These are phyloP conservation scores for Monosporascus sp. DNA, from an alignment of 2,329 filamentous ascomycete species.

Conservation along the genomic window DNA sequence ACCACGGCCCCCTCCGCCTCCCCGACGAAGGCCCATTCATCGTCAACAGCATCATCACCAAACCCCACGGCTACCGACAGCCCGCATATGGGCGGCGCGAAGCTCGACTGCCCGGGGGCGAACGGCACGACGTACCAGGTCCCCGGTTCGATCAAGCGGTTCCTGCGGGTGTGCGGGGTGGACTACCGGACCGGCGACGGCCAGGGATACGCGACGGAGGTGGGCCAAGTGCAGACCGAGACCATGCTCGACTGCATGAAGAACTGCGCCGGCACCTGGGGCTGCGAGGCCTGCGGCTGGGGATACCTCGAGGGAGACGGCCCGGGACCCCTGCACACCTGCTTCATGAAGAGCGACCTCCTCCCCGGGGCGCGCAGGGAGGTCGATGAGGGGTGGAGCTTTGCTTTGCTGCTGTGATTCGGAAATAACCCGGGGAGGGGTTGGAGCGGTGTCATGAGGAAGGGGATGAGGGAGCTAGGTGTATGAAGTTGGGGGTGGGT, in stretches of 20 bases:
- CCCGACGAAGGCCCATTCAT: constrained; percentile 2
- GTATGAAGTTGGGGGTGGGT: background rate
- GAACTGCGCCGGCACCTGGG: constrained; percentile 33
- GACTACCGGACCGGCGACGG: constrained; percentile 32
- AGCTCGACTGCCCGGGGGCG: constrained; percentile 34
- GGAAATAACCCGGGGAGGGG: background rate
- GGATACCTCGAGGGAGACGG: constrained; percentile 38
- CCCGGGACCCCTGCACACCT: constrained; percentile 31
- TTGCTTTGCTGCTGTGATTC: constrained; percentile 32
- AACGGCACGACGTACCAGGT: constrained; percentile 40
- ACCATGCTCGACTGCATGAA: constrained; percentile 40
- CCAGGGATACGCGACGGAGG: constrained; percentile 16
- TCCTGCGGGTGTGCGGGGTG: constrained; percentile 39
- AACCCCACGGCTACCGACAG: constrained; percentile 15
- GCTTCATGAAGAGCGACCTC: constrained; percentile 38
- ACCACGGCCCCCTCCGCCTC: constrained; percentile 9
- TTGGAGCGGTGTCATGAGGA: background rate
- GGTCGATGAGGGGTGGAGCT: constrained; percentile 34
- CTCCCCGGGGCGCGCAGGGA: constrained; percentile 17
- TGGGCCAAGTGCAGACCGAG: constrained; percentile 30
- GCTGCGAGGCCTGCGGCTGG: constrained; percentile 40
- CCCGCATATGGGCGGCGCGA: constrained; percentile 8
- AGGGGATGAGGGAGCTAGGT: background rate
- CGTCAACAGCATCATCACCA: constrained; percentile 14
- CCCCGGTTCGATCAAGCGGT: constrained; percentile 33